Base-by-base conservation (phyloP, 192 early-diverging fungal species). In the Gamsiella multidivaricata region DNA sequence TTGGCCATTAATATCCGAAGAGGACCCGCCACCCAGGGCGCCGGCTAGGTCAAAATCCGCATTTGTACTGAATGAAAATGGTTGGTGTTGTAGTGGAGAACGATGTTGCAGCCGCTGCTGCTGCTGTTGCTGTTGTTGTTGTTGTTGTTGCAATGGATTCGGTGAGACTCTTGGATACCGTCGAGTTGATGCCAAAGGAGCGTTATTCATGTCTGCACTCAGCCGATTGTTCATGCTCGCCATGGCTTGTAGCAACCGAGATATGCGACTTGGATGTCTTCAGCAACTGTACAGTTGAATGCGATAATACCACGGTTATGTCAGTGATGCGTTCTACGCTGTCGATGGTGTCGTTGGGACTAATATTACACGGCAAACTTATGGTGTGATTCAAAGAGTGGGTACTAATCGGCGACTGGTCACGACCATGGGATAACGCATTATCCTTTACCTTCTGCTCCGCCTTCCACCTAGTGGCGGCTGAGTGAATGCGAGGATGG, bases 31-130 rank as follows among this genome's bases (percentile, higher is more conserved):
- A 29, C 67, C 49, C 33, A 69, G 32, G 33, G 57, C 32, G 5
- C 50, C 47, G 9, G 20, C 37, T 20, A 69, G 33, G 57, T 68
- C 67, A 42, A 69, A 69, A 14, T 69, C 67, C 8, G 47, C 5
- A 14, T 69, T 57, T 5, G 47, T 2, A 46, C 57, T 28, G 17
- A 69, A 60, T 9, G 50, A 42, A 23, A 73, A 73, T 45, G 67
- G 41, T 23, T 20, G 7, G 23, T 37, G 61, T 33, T 11, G 61
- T 2, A 49, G 50, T n/a, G 39, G 39, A 23, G 39, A 41, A 14
- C 39, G 61, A 28, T 68, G 46, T 32, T 67, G 54, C 3, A 42
- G 63, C 25, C 55, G 64, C 18, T 55, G 56, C 32, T 50, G 47
- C 12, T n/a, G 66, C 0, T 43, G 64, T 22, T 54, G 50, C 10